Percentiles rank a stretch among this genome's conserved stretches.
Evolutionary conservation across 75 land plant genomes (phyloP).

Genomic region (Pinus tabuliformis): DNA sequence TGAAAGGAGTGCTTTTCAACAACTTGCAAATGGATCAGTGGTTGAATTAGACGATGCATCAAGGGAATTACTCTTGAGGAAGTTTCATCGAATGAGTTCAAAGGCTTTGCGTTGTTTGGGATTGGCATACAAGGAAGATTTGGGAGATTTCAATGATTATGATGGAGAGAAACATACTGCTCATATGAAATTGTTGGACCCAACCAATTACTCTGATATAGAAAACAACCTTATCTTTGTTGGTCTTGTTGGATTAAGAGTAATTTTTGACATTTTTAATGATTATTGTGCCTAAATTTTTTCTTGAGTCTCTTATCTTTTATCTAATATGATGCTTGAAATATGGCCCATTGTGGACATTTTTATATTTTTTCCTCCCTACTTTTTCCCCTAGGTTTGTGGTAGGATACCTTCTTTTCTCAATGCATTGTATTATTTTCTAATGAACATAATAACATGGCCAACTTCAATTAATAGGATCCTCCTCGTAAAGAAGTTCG

Average conservation of each 20-base stretch:
- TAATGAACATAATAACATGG: background rate
- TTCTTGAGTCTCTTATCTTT: background rate
- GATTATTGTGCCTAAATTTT: background rate
- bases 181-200: slow-evolving; percentile 72
- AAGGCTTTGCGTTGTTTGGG: slow-evolving; percentile 89
- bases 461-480: slow-evolving; percentile 51
- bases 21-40: slow-evolving; percentile 67
- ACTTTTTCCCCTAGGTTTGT: background rate
- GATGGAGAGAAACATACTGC: slow-evolving; percentile 69
- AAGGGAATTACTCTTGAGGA: slow-evolving; percentile 40
- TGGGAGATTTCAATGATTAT: slow-evolving; percentile 67
- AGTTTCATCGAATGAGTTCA: slow-evolving; percentile 65
- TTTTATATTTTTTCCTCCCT: background rate
- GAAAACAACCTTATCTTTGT: slow-evolving; percentile 80
- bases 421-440: background rate
- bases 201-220: slow-evolving; percentile 53
- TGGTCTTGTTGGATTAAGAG: slow-evolving; percentile 81
- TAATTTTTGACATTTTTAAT: slow-evolving; percentile 19
- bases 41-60: slow-evolving; percentile 54
- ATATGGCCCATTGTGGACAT: slow-evolving; percentile 20
- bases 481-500: slow-evolving; percentile 90
- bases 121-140: slow-evolving; percentile 81
- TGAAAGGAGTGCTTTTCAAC: slow-evolving; percentile 64
- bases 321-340: slow-evolving; percentile 13
- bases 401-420: background rate